Conservation (phyloP, 2,329 filamentous ascomycete genomes). For the Pestalotiopsis sp. region DNA sequence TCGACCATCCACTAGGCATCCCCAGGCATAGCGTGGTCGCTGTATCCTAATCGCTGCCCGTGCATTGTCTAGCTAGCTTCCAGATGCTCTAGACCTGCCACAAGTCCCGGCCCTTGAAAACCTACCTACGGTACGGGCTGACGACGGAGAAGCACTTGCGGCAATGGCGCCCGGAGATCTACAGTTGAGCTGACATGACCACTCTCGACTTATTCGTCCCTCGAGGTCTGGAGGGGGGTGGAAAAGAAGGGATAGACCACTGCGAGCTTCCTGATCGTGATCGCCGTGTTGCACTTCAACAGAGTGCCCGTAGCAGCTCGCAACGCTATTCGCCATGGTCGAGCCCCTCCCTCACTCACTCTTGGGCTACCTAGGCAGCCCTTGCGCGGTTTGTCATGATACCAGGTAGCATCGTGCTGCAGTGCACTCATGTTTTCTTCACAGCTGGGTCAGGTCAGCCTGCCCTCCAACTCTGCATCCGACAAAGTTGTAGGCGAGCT, state of each 20-base stretch:
- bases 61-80: conserved; percentile 5
- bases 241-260: neutral
- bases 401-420: conserved; percentile 9
- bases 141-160: neutral
- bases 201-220: neutral
- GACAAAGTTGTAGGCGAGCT: neutral
- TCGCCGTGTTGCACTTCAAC: neutral
- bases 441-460: conserved; percentile 12
- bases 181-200: conserved; percentile 5
- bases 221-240: neutral
- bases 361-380: neutral
- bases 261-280: conserved; percentile 12
- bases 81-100: conserved; percentile 12
- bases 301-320: neutral
- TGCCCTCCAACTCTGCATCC: conserved; percentile 10
- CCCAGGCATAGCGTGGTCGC: conserved; percentile 3
- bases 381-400: conserved; percentile 2
- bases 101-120: neutral
- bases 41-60: neutral
- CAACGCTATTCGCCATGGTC: conserved; percentile 1
- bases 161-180: neutral
- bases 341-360: conserved; percentile 5
- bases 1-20: neutral
- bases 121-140: neutral
- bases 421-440: neutral